phyloP scores from a whole-genome alignment of 2,329 filamentous ascomycete genomes.

The Ascochyta pisi region DNA sequence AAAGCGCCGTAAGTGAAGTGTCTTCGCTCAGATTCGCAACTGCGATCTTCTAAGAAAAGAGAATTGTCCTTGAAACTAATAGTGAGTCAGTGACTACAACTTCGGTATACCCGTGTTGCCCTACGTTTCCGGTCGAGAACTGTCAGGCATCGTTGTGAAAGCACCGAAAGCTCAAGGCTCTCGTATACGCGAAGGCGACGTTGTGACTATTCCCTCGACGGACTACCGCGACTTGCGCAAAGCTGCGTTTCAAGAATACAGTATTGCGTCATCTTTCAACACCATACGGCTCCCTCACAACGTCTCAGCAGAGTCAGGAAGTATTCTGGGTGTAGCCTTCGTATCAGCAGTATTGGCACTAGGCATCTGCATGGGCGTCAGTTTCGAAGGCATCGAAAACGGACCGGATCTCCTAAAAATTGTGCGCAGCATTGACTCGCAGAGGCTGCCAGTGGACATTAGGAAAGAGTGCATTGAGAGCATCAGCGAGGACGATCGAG shows the following conservation, averaged over 20 bases:
- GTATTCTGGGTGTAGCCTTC: constrained; percentile 73
- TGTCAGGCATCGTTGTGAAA: constrained; percentile 69
- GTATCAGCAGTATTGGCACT: constrained; percentile 72
- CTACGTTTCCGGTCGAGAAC: constrained; percentile 72
- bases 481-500: constrained; percentile 61
- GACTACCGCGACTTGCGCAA: constrained; percentile 77
- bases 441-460: constrained; percentile 66
- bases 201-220: constrained; percentile 70
- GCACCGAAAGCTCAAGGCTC: constrained; percentile 48
- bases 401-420: constrained; percentile 67
- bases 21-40: background rate
- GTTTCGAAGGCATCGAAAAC: constrained; percentile 61
- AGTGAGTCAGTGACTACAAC: constrained; percentile 65
- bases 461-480: constrained; percentile 67
- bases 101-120: constrained; percentile 73
- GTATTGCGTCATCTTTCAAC: constrained; percentile 70
- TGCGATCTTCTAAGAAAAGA: too few relatives aligned
- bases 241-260: constrained; percentile 74
- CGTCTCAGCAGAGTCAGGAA: constrained; percentile 62
- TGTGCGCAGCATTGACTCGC: constrained; percentile 55
- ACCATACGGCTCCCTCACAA: constrained; percentile 65
- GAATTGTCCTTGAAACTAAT: background rate
- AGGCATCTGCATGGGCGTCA: constrained; percentile 72
- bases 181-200: constrained; percentile 55
- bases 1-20: constrained; percentile 67